A percentile compares a stretch with the other conserved stretches of the same genome.
Conservation (phyloP, 768 basidiomycete species). For the Tylopilus plumbeoviolaceoides region DNA sequence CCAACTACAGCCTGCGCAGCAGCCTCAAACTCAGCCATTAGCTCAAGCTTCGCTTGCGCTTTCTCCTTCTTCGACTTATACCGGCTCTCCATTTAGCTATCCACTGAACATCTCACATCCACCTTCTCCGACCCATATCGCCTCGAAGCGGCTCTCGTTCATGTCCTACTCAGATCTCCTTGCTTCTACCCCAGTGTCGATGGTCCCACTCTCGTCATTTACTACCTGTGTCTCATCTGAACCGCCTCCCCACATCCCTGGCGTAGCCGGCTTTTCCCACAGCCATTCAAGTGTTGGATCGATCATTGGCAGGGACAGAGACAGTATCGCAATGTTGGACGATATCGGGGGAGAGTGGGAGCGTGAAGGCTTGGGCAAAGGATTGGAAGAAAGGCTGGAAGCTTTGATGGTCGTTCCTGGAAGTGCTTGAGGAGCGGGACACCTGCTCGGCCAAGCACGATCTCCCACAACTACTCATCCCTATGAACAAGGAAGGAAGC, state of each 20-base stretch:
- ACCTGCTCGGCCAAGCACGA: not conserved
- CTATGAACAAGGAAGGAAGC: constrained; percentile 1
- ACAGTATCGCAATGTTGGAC: constrained; percentile 47
- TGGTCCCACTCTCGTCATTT: constrained; percentile 67
- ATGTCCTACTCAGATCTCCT: constrained; percentile 86
- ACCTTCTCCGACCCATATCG: constrained; percentile 44
- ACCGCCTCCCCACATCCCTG: constrained; percentile 72
- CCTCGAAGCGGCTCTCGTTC: constrained; percentile 78
- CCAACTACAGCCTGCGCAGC: constrained; percentile 13
- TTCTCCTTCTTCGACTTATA: constrained; percentile 25
- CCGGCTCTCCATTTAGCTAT: constrained; percentile 24
- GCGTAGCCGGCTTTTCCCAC: constrained; percentile 46
- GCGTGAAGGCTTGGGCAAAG: constrained; percentile 75
- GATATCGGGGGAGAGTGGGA: constrained; percentile 86
- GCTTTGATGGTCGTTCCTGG: constrained; percentile 38
- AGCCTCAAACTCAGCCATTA: constrained; percentile 18
- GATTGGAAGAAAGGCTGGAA: constrained; percentile 81
- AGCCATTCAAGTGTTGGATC: constrained; percentile 25
- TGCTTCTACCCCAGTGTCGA: constrained; percentile 67
- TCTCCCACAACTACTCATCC: not conserved
- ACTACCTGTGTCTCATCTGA: constrained; percentile 58
- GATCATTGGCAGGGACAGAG: constrained; percentile 32
- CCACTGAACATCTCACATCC: constrained; percentile 30
- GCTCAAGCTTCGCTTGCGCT: constrained; percentile 7
- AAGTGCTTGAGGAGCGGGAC: constrained; percentile 15